Evolutionary conservation across 441 rosid species (phyloP).

Genomic region (Pelargonium citronellum): DNA sequence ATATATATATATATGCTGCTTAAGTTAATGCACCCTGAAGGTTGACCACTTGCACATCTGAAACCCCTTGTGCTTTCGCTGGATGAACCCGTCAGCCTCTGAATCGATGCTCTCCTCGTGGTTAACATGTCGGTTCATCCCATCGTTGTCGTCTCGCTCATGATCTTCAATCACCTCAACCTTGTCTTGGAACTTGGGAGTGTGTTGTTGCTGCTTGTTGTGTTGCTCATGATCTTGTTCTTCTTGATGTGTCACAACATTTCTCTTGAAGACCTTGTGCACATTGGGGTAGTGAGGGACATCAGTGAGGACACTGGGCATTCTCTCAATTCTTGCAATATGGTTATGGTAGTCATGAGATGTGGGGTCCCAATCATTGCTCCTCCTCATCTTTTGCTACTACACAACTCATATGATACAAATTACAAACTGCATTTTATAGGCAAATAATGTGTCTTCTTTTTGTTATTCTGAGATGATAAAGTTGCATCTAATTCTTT

Average conservation of each 20-base stretch:
- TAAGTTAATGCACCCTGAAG: conserved; percentile 32
- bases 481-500: not conserved
- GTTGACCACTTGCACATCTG: conserved; percentile 50
- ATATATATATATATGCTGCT: too few relatives aligned
- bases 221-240: conserved; percentile 5
- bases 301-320: conserved; percentile 26
- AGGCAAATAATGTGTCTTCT: conserved; percentile 5
- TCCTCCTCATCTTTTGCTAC: conserved; percentile 11
- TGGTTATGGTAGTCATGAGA: conserved; percentile 33
- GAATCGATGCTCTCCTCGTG: conserved; percentile 26
- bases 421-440: conserved; percentile 26
- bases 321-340: conserved; percentile 23
- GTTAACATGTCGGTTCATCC: not conserved
- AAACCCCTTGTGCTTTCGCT: conserved; percentile 35
- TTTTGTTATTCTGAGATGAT: not conserved
- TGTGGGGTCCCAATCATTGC: conserved; percentile 26
- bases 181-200: not conserved
- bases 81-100: conserved; percentile 30
- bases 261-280: conserved; percentile 30
- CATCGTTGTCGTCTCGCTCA: too few relatives aligned
- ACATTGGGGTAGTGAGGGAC: conserved; percentile 37
- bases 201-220: not conserved
- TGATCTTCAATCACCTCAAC: conserved; percentile 21
- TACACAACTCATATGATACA: conserved; percentile 5
- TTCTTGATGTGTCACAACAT: not conserved